phyloP scores from a whole-genome alignment of 2,329 filamentous ascomycete genomes.

The Penicillium frequentans region DNA sequence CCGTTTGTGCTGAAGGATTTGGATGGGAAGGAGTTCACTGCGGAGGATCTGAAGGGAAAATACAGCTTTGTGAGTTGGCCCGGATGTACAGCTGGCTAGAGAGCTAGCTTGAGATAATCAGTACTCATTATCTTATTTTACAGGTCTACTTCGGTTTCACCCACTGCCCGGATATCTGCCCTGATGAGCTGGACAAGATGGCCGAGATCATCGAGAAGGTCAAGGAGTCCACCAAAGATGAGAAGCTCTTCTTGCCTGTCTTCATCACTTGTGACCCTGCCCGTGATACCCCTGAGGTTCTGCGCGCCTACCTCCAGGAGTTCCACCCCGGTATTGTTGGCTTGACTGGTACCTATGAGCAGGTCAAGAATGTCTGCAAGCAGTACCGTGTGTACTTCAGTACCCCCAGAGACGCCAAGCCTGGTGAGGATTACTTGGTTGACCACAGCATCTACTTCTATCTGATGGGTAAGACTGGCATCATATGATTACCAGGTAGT shows the following conservation, averaged over 20 bases:
- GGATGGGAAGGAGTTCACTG: slow-evolving; percentile 73
- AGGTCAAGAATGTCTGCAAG: slow-evolving; percentile 93
- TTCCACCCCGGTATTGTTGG: slow-evolving; percentile 87
- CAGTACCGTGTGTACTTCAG: slow-evolving; percentile 96
- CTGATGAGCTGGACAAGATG: slow-evolving; percentile 99
- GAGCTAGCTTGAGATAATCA: background rate
- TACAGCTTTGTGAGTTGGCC: slow-evolving; percentile 56
- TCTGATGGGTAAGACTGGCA: slow-evolving; percentile 68
- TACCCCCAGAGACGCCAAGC: slow-evolving; percentile 82
- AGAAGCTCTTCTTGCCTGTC: slow-evolving; percentile 65
- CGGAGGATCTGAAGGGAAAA: slow-evolving; percentile 79
- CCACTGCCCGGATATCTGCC: slow-evolving; percentile 97
- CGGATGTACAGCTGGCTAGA: background rate
- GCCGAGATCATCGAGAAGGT: slow-evolving; percentile 83
- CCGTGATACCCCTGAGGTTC: slow-evolving; percentile 79
- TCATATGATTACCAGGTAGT: background rate
- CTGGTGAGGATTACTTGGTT: slow-evolving; percentile 93
- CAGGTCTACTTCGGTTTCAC: slow-evolving; percentile 98
- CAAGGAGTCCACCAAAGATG: slow-evolving; percentile 37
- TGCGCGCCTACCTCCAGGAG: slow-evolving; percentile 83
- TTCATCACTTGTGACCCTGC: slow-evolving; percentile 97
- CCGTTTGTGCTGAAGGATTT: slow-evolving; percentile 81
- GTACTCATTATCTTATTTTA: background rate
- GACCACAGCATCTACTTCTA: slow-evolving; percentile 99
- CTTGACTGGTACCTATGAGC: slow-evolving; percentile 87